A percentile compares a stretch with the other conserved stretches of the same genome.
Conservation (phyloP, 2,329 filamentous ascomycete genomes). For the Cladosporium oxysporum region DNA sequence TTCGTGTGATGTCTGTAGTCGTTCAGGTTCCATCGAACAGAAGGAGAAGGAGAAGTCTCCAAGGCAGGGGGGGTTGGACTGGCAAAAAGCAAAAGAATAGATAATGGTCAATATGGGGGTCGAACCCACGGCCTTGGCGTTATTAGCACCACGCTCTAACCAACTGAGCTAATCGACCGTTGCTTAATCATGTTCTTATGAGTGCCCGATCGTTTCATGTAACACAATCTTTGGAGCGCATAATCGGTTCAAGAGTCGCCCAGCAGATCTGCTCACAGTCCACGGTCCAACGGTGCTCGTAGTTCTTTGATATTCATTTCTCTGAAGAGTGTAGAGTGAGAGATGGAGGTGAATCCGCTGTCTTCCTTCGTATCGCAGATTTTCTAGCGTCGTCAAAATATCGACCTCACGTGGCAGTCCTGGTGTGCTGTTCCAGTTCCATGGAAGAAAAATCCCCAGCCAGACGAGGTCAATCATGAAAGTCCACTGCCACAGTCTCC, state of each 20-base stretch:
- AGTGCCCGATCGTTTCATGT: background rate
- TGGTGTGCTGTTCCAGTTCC: slow-evolving; percentile 15
- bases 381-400: background rate
- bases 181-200: background rate
- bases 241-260: background rate
- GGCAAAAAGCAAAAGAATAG: background rate
- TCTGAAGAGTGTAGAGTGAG: background rate
- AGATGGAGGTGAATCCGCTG: background rate
- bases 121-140: background rate
- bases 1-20: background rate
- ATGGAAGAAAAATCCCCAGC: background rate
- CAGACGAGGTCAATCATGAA: background rate
- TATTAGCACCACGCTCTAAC: background rate
- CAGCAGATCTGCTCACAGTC: background rate
- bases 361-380: background rate
- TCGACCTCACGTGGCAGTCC: background rate
- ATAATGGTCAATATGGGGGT: background rate
- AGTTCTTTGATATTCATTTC: background rate
- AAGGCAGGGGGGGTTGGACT: background rate
- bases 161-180: background rate
- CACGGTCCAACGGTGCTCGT: background rate
- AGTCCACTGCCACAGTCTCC: background rate
- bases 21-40: background rate
- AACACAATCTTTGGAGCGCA: background rate
- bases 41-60: background rate